Percentiles rank a stretch among this genome's conserved stretches.
phyloP scores from a whole-genome alignment of 345 rosid species.

The Gossypium stocksii region DNA sequence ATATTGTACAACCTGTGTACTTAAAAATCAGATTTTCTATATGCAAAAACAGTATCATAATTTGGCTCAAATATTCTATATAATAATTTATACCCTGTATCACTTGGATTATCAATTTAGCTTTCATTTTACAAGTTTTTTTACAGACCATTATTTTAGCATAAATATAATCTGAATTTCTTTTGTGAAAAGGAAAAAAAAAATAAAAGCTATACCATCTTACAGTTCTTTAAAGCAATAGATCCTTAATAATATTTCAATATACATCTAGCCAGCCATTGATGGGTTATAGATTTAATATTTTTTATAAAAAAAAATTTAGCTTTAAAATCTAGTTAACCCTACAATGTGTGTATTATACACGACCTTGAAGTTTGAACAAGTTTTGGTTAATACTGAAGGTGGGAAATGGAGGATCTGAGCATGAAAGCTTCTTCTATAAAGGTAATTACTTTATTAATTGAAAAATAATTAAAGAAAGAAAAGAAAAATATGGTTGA shows the following conservation, averaged over 20 bases:
- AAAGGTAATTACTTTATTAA: background rate
- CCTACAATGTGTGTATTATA: no score
- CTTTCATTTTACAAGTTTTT: background rate
- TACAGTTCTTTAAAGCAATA: background rate
- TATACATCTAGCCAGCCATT: no score
- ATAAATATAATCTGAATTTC: no score
- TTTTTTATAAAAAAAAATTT: no score
- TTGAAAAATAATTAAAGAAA: background rate
- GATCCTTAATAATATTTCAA: no score
- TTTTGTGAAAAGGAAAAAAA: background rate
- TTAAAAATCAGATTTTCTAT: no score
- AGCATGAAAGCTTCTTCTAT: background rate
- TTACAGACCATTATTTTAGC: no score
- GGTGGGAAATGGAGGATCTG: background rate
- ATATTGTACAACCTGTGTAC: no score
- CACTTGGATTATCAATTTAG: background rate
- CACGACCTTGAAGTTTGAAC: background rate
- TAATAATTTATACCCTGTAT: background rate
- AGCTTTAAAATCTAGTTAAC: no score
- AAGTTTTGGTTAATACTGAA: background rate
- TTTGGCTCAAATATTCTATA: background rate
- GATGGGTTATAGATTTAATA: no score
- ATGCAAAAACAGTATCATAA: no score
- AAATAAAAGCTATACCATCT: background rate
- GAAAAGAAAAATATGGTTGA: background rate